Evolutionary conservation across 768 basidiomycete genomes (phyloP).

Genomic region (Tylopilus intermedius): DNA sequence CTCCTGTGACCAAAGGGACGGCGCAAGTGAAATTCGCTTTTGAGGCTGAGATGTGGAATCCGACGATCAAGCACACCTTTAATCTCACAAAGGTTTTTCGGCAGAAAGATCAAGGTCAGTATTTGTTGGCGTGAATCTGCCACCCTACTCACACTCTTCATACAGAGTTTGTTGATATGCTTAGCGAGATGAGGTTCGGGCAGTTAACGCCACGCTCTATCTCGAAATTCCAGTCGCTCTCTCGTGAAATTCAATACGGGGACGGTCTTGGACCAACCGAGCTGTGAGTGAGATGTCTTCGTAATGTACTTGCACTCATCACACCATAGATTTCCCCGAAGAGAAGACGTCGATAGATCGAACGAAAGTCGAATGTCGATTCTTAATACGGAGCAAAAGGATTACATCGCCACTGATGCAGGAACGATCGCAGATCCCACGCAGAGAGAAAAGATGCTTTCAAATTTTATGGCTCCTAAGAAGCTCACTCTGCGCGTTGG

Average conservation of each 20-base stretch:
- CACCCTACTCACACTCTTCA: constrained; percentile 3
- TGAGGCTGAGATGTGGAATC: constrained; percentile 75
- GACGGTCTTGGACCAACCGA: constrained; percentile 90
- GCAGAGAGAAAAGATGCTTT: constrained; percentile 72
- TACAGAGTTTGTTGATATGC: constrained; percentile 88
- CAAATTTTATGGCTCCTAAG: constrained; percentile 87
- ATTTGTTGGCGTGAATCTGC: background rate
- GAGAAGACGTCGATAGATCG: constrained; percentile 87
- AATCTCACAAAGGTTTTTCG: constrained; percentile 95
- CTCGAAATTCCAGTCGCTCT: constrained; percentile 62
- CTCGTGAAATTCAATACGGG: constrained; percentile 63
- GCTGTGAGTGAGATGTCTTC: constrained; percentile 49
- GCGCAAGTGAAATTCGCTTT: constrained; percentile 79
- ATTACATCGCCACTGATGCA: constrained; percentile 58
- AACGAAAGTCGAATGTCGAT: constrained; percentile 65
- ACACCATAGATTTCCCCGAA: constrained; percentile 72
- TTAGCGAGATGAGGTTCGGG: constrained; percentile 98
- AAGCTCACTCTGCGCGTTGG: constrained; percentile 65
- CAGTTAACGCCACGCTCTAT: constrained; percentile 60
- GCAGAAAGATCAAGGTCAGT: constrained; percentile 82
- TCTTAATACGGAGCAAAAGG: constrained; percentile 49
- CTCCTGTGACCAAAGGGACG: constrained; percentile 74
- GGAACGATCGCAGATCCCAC: constrained; percentile 49
- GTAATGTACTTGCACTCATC: background rate
- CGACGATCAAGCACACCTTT: constrained; percentile 73